Conservation (phyloP, 805 yeast genomes). For the Schizosaccharomyces pombe region DNA sequence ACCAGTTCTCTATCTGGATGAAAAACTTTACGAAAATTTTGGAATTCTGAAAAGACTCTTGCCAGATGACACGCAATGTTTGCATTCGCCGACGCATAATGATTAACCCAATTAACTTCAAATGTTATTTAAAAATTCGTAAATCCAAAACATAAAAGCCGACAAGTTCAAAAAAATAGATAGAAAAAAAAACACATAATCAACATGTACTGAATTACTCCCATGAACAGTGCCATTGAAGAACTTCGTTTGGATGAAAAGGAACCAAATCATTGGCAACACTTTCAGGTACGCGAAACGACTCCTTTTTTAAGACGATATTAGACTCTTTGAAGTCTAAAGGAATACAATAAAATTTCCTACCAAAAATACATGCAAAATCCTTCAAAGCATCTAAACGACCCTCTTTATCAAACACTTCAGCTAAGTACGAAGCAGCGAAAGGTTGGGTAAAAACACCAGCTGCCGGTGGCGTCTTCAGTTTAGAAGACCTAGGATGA, state of each 20-base stretch:
- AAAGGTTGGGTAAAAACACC: slow-evolving; percentile 85
- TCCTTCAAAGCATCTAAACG: slow-evolving; percentile 41
- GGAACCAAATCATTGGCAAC: background rate
- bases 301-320: background rate
- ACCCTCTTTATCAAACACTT: slow-evolving; percentile 47
- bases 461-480: slow-evolving; percentile 32
- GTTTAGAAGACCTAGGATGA: slow-evolving; percentile 60
- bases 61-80: no score
- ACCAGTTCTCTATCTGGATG: no score
- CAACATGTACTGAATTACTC: background rate
- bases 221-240: background rate
- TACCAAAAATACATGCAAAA: slow-evolving; percentile 59
- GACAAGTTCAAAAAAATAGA: background rate
- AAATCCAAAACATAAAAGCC: background rate
- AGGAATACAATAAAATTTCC: slow-evolving; percentile 29
- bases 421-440: slow-evolving; percentile 65
- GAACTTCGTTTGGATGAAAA: background rate
- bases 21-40: no score
- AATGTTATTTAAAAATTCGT: no score
- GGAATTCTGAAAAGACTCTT: no score
- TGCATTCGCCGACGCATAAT: no score
- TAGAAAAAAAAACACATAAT: background rate
- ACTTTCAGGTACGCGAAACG: background rate
- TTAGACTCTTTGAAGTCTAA: no score
- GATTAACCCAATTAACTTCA: no score